Evolutionary conservation across 2,329 filamentous ascomycete genomes (phyloP).

Genomic region (Ceratocystis eucalypticola): DNA sequence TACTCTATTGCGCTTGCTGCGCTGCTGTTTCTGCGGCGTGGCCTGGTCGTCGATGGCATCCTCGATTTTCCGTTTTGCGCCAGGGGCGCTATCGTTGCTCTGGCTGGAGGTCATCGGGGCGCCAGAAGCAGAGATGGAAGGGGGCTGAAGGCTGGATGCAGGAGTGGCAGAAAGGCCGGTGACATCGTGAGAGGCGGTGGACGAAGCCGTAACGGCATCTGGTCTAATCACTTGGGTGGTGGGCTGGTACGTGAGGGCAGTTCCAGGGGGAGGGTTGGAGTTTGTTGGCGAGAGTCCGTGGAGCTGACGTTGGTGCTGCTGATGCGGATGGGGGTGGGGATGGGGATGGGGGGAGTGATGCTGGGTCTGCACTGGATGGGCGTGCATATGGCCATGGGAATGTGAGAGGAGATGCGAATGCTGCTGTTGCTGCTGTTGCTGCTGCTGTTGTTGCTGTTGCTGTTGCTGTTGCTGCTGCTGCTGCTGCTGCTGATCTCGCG

Average conservation of each 20-base stretch:
- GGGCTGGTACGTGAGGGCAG: not conserved
- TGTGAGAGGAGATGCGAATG: not conserved
- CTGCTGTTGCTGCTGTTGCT: slow-evolving; percentile 11
- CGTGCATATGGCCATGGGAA: slow-evolving; percentile 7
- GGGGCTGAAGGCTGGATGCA: not conserved
- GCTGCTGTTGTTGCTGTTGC: slow-evolving; percentile 25
- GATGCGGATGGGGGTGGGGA: slow-evolving; percentile 9
- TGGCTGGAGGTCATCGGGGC: not conserved
- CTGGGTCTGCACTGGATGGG: slow-evolving; percentile 3
- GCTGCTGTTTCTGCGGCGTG: slow-evolving; percentile 35
- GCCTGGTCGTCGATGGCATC: slow-evolving; percentile 32
- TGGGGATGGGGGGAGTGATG: not conserved
- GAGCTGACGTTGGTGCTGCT: slow-evolving; percentile 11
- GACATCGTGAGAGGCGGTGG: not conserved
- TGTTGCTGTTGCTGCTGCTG: slow-evolving; percentile 20
- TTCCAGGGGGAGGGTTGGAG: slow-evolving; percentile 1
- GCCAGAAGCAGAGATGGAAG: not conserved
- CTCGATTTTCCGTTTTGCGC: slow-evolving; percentile 26
- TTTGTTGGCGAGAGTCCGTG: slow-evolving; percentile 4
- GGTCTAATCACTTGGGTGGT: not conserved
- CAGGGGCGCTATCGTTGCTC: slow-evolving; percentile 1
- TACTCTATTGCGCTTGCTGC: slow-evolving; percentile 47
- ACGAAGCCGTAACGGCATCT: not conserved
- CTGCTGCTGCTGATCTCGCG: slow-evolving; percentile 30
- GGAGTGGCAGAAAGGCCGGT: not conserved